A percentile compares a stretch with the other conserved stretches of the same genome.
Evolutionary conservation across 495 filamentous ascomycete species (phyloP).

Genomic region (Astrothelium macrocarpum): DNA sequence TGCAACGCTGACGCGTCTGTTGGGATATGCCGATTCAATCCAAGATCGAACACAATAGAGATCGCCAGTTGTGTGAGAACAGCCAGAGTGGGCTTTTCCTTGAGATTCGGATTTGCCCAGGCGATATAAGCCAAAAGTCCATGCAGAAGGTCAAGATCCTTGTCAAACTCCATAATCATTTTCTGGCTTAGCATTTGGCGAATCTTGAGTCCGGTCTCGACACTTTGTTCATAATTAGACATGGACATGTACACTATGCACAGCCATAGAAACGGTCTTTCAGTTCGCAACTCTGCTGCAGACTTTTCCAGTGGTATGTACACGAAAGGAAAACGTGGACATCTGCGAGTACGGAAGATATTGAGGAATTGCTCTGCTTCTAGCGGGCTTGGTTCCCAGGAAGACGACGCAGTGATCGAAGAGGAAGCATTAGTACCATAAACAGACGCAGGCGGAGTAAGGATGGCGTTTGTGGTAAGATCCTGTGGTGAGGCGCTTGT

Average conservation of each 20-base stretch:
- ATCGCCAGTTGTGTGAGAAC: conserved; percentile 42
- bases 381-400: background rate
- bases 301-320: background rate
- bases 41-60: conserved; percentile 40
- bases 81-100: conserved; percentile 30
- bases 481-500: background rate
- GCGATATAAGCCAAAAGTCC: conserved; percentile 41
- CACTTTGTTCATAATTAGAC: background rate
- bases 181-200: conserved; percentile 26
- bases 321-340: conserved; percentile 1
- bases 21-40: background rate
- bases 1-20: background rate
- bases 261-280: conserved; percentile 6
- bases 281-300: background rate
- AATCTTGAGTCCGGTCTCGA: background rate
- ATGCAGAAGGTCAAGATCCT: conserved; percentile 47
- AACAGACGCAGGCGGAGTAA: background rate
- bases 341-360: background rate
- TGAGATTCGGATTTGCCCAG: conserved; percentile 31
- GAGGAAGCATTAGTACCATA: background rate
- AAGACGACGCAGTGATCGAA: background rate
- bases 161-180: conserved; percentile 40
- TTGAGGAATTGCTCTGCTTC: conserved; percentile 9
- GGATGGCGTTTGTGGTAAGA: background rate
- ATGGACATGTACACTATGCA: background rate